phyloP scores from a whole-genome alignment of 129 eudicot species.

The Artemisia annua region DNA sequence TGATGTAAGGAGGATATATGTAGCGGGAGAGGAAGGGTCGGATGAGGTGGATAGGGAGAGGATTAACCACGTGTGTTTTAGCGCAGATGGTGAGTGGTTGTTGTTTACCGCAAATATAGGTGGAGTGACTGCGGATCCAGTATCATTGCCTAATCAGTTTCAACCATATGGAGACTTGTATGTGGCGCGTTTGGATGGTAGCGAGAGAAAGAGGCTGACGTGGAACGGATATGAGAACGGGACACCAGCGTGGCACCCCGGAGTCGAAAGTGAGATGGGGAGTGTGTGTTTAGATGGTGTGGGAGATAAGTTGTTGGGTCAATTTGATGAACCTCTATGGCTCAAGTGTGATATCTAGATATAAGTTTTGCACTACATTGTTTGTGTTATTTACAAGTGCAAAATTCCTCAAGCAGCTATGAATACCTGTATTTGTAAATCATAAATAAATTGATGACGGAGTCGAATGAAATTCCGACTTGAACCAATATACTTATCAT shows the following conservation, averaged over 20 bases:
- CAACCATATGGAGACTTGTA: constrained; percentile 84
- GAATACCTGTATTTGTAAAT: too few relatives aligned
- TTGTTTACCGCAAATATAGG: constrained; percentile 70
- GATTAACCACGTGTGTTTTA: constrained; percentile 84
- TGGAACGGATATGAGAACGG: constrained; percentile 89
- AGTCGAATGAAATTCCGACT: too few relatives aligned
- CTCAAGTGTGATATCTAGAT: constrained; percentile 38
- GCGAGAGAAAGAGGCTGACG: constrained; percentile 65
- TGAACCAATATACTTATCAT: too few relatives aligned
- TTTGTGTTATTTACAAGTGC: too few relatives aligned
- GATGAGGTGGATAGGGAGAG: constrained; percentile 56
- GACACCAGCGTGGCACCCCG: constrained; percentile 77
- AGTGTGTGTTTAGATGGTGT: constrained; percentile 22
- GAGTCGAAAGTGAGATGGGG: constrained; percentile 32
- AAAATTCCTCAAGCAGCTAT: too few relatives aligned
- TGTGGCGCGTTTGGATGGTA: constrained; percentile 65
- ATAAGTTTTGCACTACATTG: too few relatives aligned
- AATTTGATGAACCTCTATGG: constrained; percentile 80
- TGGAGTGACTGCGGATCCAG: constrained; percentile 82
- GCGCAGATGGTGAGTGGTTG: constrained; percentile 72
- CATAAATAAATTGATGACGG: too few relatives aligned
- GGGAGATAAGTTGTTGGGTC: constrained; percentile 59
- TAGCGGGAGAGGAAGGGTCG: constrained; percentile 49
- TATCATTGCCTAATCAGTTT: constrained; percentile 74
- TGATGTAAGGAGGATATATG: constrained; percentile 48